Conservation (phyloP, 495 filamentous ascomycete species). For the Chaetomium tenue region DNA sequence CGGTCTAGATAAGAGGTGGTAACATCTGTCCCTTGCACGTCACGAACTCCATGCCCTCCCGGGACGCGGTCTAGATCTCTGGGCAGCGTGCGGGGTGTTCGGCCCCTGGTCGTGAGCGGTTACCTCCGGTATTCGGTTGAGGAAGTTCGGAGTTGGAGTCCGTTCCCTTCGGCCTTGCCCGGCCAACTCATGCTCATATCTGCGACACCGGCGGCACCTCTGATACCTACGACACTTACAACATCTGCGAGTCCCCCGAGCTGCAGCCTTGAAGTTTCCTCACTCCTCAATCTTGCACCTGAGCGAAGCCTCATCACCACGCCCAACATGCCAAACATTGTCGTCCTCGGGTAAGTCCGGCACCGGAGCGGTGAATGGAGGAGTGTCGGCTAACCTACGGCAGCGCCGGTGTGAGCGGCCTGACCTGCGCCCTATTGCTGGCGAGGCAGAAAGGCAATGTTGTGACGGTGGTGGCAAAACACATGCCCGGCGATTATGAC, state of each 20-base stretch:
- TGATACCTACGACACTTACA: background rate
- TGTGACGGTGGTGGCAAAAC: slow-evolving; percentile 85
- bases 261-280: background rate
- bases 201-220: background rate
- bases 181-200: background rate
- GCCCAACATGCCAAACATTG: slow-evolving; percentile 15
- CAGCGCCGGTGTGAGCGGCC: slow-evolving; percentile 86
- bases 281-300: too few relatives aligned
- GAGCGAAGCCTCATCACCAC: background rate
- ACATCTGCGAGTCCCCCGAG: background rate
- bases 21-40: too few relatives aligned
- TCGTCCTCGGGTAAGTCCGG: slow-evolving; percentile 20
- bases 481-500: slow-evolving; percentile 98
- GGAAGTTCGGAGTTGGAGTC: too few relatives aligned
- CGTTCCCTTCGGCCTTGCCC: background rate
- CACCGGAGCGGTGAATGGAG: background rate
- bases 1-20: too few relatives aligned
- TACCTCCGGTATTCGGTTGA: background rate
- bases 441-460: slow-evolving; percentile 64
- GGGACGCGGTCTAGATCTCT: too few relatives aligned
- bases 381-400: background rate
- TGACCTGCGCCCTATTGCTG: slow-evolving; percentile 86
- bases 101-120: background rate
- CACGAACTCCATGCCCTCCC: too few relatives aligned
- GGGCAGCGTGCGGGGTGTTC: too few relatives aligned